These are phyloP conservation scores for Saccharomyces kudriavzevii DNA, from an alignment of 805 yeast species.

Conservation along the genomic window DNA sequence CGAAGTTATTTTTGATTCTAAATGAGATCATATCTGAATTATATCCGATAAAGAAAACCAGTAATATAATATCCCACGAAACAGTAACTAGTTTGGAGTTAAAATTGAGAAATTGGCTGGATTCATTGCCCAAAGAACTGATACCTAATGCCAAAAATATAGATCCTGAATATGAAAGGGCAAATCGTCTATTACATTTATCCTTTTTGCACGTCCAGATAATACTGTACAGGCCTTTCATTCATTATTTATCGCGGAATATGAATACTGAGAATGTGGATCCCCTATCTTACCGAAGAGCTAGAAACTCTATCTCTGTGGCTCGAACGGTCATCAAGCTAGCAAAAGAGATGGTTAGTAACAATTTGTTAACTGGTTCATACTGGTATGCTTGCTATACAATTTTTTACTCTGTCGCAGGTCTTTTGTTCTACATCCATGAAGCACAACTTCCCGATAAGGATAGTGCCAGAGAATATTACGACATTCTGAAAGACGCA, in stretches of 20 bases:
- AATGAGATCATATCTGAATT: constrained; percentile 62
- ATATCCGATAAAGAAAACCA: constrained; percentile 46
- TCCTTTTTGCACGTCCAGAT: constrained; percentile 76
- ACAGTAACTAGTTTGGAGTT: constrained; percentile 61
- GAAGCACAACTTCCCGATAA: constrained; percentile 38
- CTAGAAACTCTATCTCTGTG: constrained; percentile 76
- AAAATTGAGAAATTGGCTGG: constrained; percentile 67
- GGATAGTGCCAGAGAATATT: constrained; percentile 42
- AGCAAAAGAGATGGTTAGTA: constrained; percentile 71
- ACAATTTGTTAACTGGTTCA: constrained; percentile 69
- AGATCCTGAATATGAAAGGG: constrained; percentile 47
- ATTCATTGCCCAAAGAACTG: constrained; percentile 60
- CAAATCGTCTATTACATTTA: constrained; percentile 65
- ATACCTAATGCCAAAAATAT: constrained; percentile 42
- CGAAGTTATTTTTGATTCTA: constrained; percentile 61
- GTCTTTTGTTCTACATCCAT: constrained; percentile 74
- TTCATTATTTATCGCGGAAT: constrained; percentile 54
- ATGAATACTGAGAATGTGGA: constrained; percentile 32
- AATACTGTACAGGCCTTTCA: constrained; percentile 81
- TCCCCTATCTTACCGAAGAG: constrained; percentile 53
- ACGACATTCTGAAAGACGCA: constrained; percentile 61
- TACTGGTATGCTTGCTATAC: constrained; percentile 94
- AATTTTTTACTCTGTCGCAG: constrained; percentile 85
- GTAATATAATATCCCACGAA: constrained; percentile 30
- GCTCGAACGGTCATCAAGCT: constrained; percentile 73